These are phyloP conservation scores for Suillus cothurnatus DNA, from an alignment of 768 basidiomycete genomes.

Conservation along the genomic window DNA sequence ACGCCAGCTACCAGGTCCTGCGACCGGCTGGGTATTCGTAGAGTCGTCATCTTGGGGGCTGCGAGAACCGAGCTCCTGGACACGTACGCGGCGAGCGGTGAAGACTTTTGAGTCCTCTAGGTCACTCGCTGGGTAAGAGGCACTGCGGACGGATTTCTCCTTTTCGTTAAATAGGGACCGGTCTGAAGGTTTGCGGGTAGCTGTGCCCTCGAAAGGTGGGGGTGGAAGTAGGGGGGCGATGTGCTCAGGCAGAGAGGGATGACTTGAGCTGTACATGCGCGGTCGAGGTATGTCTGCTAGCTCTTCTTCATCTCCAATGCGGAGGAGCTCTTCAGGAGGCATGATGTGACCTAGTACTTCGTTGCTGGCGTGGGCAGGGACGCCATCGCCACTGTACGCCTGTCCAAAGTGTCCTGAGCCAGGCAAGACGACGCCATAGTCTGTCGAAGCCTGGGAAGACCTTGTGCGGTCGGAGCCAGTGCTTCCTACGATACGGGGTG, in stretches of 20 bases:
- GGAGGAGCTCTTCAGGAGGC: conserved; percentile 37
- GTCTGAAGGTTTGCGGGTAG: conserved; percentile 20
- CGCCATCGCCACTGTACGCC: conserved; percentile 28
- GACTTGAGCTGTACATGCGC: conserved; percentile 30
- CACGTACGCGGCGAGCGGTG: conserved; percentile 42
- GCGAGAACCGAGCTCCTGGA: conserved; percentile 35
- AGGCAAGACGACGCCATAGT: conserved; percentile 35
- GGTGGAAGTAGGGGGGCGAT: conserved; percentile 42
- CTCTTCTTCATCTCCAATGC: conserved; percentile 38
- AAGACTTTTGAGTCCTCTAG: conserved; percentile 35
- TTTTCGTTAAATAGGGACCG: conserved; percentile 31
- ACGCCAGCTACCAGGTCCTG: conserved; percentile 37
- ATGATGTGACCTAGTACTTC: conserved; percentile 38
- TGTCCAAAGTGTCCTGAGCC: conserved; percentile 35
- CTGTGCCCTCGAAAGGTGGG: conserved; percentile 38
- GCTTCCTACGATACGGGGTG: conserved; percentile 40
- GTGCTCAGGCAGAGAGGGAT: conserved; percentile 28
- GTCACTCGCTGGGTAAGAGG: conserved; percentile 36
- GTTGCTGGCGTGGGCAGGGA: conserved; percentile 31
- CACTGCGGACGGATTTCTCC: conserved; percentile 35
- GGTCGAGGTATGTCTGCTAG: conserved; percentile 22
- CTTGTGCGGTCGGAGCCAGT: conserved; percentile 40
- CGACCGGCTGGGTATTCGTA: conserved; percentile 12
- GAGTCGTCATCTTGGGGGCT: conserved; percentile 25
- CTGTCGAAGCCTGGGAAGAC: conserved; percentile 42